Percentiles rank a stretch among this genome's conserved stretches.
These are phyloP conservation scores for Alternaria brassicae DNA, from an alignment of 2,329 filamentous ascomycete species.

Conservation along the genomic window DNA sequence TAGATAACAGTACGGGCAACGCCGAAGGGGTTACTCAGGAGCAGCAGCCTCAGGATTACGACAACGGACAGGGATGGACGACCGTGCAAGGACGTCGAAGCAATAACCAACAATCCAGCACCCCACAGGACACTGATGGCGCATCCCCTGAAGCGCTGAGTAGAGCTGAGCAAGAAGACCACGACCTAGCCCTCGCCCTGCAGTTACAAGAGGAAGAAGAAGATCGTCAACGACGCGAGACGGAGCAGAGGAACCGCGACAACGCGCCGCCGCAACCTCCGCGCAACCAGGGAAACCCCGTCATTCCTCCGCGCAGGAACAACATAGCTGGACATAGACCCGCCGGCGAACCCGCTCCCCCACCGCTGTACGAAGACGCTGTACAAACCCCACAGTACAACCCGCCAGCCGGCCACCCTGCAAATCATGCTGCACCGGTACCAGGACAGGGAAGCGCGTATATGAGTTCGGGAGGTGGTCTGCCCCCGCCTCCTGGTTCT, in stretches of 20 bases:
- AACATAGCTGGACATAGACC: conserved; percentile 47
- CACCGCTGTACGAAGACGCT: conserved; percentile 71
- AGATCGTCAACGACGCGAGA: conserved; percentile 68
- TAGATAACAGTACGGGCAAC: conserved; percentile 64
- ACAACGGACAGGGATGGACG: conserved; percentile 61
- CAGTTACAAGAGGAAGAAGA: conserved; percentile 97
- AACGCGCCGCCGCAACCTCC: conserved; percentile 52
- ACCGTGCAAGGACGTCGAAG: conserved; percentile 56
- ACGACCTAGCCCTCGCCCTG: conserved; percentile 82
- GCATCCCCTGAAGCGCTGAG: conserved; percentile 40
- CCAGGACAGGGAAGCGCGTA: conserved; percentile 39
- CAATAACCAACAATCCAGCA: conserved; percentile 31
- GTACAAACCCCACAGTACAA: conserved; percentile 63
- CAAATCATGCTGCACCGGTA: conserved; percentile 47
- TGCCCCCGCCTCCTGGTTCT: conserved; percentile 21
- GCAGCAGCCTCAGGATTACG: conserved; percentile 33
- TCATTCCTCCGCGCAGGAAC: conserved; percentile 56
- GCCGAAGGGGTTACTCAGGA: conserved; percentile 33
- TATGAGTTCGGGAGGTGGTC: conserved; percentile 20
- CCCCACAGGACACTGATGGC: conserved; percentile 24
- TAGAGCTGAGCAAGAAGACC: conserved; percentile 79
- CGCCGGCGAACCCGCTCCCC: conserved; percentile 61
- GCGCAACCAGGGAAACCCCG: conserved; percentile 49
- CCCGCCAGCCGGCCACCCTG: conserved; percentile 57
- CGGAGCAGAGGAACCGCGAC: conserved; percentile 70